Percentiles rank a stretch among this genome's conserved stretches.
These are phyloP conservation scores for Dryadomyces sulphureus DNA, from an alignment of 2,329 filamentous ascomycete species.

Conservation along the genomic window DNA sequence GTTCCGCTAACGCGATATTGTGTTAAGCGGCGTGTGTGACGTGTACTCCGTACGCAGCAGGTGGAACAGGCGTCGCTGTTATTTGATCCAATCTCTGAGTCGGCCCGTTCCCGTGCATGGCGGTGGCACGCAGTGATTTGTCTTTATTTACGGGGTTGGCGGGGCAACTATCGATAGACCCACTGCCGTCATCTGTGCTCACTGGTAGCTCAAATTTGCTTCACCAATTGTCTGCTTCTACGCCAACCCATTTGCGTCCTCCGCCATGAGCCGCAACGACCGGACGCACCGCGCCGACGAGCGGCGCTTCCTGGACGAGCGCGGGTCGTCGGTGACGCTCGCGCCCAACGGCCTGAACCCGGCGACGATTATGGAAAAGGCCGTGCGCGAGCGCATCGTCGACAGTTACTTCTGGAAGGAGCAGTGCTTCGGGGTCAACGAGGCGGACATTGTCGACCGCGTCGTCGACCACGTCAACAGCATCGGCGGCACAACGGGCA, in stretches of 20 bases:
- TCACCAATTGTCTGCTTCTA: no score
- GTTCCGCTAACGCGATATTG: no score
- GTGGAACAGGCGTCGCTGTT: no score
- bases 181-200: no score
- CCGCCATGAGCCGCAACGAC: neutral
- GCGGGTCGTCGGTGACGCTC: conserved; percentile 61
- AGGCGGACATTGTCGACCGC: conserved; percentile 69
- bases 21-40: no score
- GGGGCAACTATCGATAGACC: neutral
- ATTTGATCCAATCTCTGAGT: neutral
- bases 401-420: conserved; percentile 98
- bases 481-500: conserved; percentile 78
- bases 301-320: conserved; percentile 72
- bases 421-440: conserved; percentile 92
- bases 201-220: no score
- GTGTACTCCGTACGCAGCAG: no score
- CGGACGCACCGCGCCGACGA: conserved; percentile 60
- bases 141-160: neutral
- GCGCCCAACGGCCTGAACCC: conserved; percentile 84
- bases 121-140: no score
- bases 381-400: conserved; percentile 86
- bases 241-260: no score
- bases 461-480: conserved; percentile 69
- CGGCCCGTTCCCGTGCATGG: neutral
- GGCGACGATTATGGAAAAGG: conserved; percentile 89